Base-by-base conservation (phyloP, 805 yeast genomes). In the Metschnikowia anglica region DNA sequence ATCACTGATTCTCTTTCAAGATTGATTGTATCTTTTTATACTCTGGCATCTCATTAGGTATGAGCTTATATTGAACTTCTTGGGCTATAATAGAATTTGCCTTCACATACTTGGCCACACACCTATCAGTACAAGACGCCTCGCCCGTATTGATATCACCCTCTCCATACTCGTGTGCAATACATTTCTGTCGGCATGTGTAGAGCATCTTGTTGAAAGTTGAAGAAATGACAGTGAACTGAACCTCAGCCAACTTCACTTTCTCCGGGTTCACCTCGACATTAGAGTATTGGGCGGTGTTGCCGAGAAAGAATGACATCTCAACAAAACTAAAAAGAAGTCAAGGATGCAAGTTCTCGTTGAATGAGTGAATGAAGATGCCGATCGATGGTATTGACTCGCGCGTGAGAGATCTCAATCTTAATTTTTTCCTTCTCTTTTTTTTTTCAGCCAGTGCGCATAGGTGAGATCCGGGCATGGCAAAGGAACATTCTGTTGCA, bases 111-210 rank as follows among this genome's bases (percentile, higher is more conserved):
- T 90, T 90, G 49, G 80, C 65, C 33, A 86, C 91, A 66, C 98
- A 90, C 47, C 97, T 71, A 61, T 89, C 96, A 9, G 87, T 67
- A 61, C 97, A 91, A 34, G 79, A 74, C 46, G 73, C 65, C 60
- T 90, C 97, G 27, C 96, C 97, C 56, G 89, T 88, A 50, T 79
- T 81, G 41, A 90, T 68, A 19, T 91, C 97, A 8, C 78, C 74
- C 55, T 91, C 98, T 12, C 88, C 87, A 64, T 85, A 90, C 50
- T 83, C 86, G n/a, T 73, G 78, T n/a, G 85, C 83, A 30, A 93
- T 75, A 64, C 99, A 93, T 63, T 93, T 93, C 44, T 63, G 55
- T 16, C 75, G 71, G 62, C 98, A 91, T 3, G 76, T 72, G 26
- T 68, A 62, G 26, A 85, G 68, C 51, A 90, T 72, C 32, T 76